phyloP scores from a whole-genome alignment of 164 flowering plant genomes.

The Magnolia sinica region DNA sequence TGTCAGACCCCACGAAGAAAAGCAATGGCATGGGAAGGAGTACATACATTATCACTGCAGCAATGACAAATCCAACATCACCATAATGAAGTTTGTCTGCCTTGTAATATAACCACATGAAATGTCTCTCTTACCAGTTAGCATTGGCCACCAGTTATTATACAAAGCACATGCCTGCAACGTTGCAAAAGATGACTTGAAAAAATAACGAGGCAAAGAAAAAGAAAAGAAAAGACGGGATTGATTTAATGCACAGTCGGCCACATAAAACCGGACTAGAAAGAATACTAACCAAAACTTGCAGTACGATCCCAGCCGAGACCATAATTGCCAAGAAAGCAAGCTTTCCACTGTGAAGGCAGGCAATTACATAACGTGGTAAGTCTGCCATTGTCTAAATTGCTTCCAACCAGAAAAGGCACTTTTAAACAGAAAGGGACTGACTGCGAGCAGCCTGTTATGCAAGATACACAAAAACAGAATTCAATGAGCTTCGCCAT shows the following conservation, averaged over 20 bases:
- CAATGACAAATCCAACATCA: conserved; percentile 13
- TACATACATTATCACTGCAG: conserved; percentile 79
- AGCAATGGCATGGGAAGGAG: conserved; percentile 87
- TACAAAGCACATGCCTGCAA: conserved; percentile 93
- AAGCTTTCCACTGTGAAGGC: conserved; percentile 74
- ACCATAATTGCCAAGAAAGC: conserved; percentile 89
- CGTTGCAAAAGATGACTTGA: conserved; percentile 13
- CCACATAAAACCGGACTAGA: neutral
- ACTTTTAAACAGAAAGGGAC: neutral
- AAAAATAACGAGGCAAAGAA: neutral
- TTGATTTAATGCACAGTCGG: neutral
- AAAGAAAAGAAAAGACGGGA: neutral
- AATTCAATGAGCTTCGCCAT: neutral
- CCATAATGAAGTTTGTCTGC: neutral
- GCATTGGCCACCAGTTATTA: conserved; percentile 98
- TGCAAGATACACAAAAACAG: neutral
- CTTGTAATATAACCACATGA: neutral
- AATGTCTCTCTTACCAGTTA: conserved; percentile 48
- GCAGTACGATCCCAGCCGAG: conserved; percentile 83
- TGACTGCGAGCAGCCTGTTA: neutral
- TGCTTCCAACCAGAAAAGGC: conserved; percentile 28
- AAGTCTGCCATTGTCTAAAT: conserved; percentile 57
- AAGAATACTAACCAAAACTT: conserved; percentile 63
- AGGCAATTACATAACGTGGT: conserved; percentile 61
- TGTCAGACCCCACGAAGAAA: conserved; percentile 63